Base-by-base conservation (phyloP, 2,329 filamentous ascomycete species). In the Arthrobotrys sinensis region DNA sequence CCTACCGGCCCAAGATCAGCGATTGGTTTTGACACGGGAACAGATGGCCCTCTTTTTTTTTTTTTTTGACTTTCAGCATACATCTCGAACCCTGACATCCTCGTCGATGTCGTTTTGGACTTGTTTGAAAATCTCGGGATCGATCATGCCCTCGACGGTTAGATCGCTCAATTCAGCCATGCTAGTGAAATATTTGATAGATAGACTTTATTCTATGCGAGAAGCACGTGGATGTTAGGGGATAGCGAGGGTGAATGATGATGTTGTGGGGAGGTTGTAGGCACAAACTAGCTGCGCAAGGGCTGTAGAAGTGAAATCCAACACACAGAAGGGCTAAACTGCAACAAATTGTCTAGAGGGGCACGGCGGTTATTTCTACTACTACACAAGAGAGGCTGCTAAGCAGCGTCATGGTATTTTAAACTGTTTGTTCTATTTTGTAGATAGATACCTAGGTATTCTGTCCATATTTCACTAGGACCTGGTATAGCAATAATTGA, bases 91-190 rank as follows among this genome's bases (percentile, higher is more conserved):
- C 68, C 89, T 87, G 7, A 90, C 88, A 84, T 98, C 96, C 84
- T 96, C 91, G 81, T 98, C 96, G 82, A 97, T 93, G 84, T 94
- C 94, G 76, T 89, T 87, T 85, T 97, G 95, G 79, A 99, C 90
- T 82, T 92, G 89, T 83, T 94, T 90, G 85, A 98, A 97, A 84
- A 98, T 93, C 80, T 89, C 88, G 77, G 93, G 91, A 84, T 96
- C 91, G n/a, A 77, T 77, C 50, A 70, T 60, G 10, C 60, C 60
- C 21, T 46, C 67, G 1, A 69, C 38, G 4, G n/a, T 36, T 21
- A 21, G 16, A 11, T n/a, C 14, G 12, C 5, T 52, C 24, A 50
- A 32, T 5, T 68, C 71, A 19, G 71, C 24, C 71, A 76, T 76
- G 1, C 10, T 40, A 1, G 4, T 16, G 36, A 36, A 4, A 8